These are phyloP conservation scores for Emiliania huxleyi DNA, from an alignment of 78 protist genomes.

Conservation along the genomic window DNA sequence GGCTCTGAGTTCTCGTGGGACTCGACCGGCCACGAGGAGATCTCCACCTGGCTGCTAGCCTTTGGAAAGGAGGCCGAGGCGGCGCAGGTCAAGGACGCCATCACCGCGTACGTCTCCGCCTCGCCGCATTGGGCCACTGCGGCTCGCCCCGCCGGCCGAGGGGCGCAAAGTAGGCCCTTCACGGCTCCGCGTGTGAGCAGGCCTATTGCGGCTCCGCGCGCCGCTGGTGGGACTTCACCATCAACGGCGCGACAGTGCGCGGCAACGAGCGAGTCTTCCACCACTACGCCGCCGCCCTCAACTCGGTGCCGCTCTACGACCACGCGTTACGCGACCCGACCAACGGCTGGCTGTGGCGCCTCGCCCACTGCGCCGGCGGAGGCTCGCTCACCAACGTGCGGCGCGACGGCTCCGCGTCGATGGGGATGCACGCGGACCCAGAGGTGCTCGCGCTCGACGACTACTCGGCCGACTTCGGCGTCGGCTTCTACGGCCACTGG, in stretches of 20 bases:
- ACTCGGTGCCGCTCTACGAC: not conserved
- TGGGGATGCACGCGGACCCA: not conserved
- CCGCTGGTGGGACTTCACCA: conserved; percentile 26
- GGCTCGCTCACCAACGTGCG: not conserved
- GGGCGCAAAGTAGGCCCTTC: no score
- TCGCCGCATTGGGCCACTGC: not conserved
- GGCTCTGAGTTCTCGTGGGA: conserved; percentile 21
- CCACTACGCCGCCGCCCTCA: conserved; percentile 14
- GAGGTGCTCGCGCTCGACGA: not conserved
- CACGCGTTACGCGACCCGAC: not conserved
- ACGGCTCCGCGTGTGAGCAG: no score
- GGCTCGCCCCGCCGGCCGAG: conserved; percentile 14
- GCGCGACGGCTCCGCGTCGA: not conserved
- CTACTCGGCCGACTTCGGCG: conserved; percentile 12
- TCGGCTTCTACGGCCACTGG: not conserved
- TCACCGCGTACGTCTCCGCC: not conserved
- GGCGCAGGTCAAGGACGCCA: not conserved
- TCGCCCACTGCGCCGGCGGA: conserved; percentile 6
- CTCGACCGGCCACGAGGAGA: not conserved
- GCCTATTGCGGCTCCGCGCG: conserved; percentile 12
- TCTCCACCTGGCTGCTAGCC: not conserved
- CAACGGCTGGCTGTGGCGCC: not conserved
- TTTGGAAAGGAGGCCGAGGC: not conserved
- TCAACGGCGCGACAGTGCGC: not conserved
- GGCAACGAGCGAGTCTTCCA: conserved; percentile 22